A percentile compares a stretch with the other conserved stretches of the same genome.
Evolutionary conservation across 2,329 filamentous ascomycete species (phyloP).

Genomic region (Cercospora sp.): DNA sequence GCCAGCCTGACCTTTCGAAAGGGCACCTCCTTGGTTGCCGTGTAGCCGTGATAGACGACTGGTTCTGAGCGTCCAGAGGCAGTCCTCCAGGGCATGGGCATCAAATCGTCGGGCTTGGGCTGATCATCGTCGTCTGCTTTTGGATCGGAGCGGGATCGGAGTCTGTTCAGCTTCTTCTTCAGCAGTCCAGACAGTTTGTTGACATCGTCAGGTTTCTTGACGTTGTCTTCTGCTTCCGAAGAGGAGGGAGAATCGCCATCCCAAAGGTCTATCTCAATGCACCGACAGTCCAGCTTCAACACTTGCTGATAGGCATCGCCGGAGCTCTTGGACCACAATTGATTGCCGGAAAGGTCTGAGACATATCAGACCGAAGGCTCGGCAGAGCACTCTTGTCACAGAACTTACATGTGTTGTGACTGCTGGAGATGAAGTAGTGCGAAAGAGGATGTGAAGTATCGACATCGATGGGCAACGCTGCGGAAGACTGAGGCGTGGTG

Average conservation of each 20-base stretch:
- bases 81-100: constrained; percentile 36
- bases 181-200: constrained; percentile 38
- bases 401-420: constrained; percentile 88
- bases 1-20: constrained; percentile 78
- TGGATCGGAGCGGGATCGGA: constrained; percentile 27
- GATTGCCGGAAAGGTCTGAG: constrained; percentile 70
- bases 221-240: constrained; percentile 34
- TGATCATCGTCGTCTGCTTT: constrained; percentile 18
- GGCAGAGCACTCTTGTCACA: constrained; percentile 45
- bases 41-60: constrained; percentile 56
- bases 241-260: constrained; percentile 62
- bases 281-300: constrained; percentile 74
- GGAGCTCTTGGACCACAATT: constrained; percentile 74
- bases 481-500: constrained; percentile 21
- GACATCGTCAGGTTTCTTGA: constrained; percentile 34
- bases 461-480: constrained; percentile 25
- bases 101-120: constrained; percentile 19
- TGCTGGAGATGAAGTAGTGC: constrained; percentile 92
- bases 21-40: constrained; percentile 78
- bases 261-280: constrained; percentile 95
- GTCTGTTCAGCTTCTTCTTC: constrained; percentile 32
- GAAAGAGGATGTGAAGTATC: constrained; percentile 60
- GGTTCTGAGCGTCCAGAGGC: constrained; percentile 33
- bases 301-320: constrained; percentile 72
- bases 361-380: constrained; percentile 65